Evolutionary conservation across 2,329 filamentous ascomycete genomes (phyloP), one percentile per base, ranked within the genome.

Genomic region (Colletotrichum sp.): DNA sequence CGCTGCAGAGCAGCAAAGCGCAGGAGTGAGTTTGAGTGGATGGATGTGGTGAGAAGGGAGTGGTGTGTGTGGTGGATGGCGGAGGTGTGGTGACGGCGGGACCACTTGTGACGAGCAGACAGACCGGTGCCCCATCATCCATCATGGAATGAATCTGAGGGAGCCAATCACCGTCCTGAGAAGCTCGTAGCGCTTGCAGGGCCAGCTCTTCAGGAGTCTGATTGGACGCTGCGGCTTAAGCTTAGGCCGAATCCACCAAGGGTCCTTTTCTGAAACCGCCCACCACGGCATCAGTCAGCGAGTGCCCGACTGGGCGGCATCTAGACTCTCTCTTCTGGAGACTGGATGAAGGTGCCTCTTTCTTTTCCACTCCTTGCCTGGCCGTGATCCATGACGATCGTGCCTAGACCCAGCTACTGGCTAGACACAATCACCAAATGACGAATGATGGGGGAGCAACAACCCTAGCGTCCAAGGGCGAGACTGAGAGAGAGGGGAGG

Each of bases 221-320:
- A 85, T 86, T 86, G 84, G 85, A 39, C 70, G 64, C 76, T 72
- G 77, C 76, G 78, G 79, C 65, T 79, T 80, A 77, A 80, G 80
- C 79, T 81, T 81, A 81, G 81, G 79, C 83, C 83, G 82, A 82
- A 80, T 83, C 81, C 82, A 80, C 80, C 77, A 77, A 79, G 81
- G 78, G 79, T 79, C 71, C 39, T 62, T 76, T 83, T 76, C 71
- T 80, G 79, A 80, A 80, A 80, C 79, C 26, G 69, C 71, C 49
- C 60, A 68, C 62, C 70, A 64, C 52, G 52, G 69, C 52, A 75
- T 72, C 73, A 63, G 69, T 72, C 73, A 75, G 69, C 72, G 55
- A 26, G 28, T 59, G 64, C 68, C 69, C 72, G 72, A 72, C 49
- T 55, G 55, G 21, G 68, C 69, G 70, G 36, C 36, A 71, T 62